These are phyloP conservation scores for Heterobasidion irregulare DNA, from an alignment of 1,284 basidiomycete genomes.

Conservation along the genomic window DNA sequence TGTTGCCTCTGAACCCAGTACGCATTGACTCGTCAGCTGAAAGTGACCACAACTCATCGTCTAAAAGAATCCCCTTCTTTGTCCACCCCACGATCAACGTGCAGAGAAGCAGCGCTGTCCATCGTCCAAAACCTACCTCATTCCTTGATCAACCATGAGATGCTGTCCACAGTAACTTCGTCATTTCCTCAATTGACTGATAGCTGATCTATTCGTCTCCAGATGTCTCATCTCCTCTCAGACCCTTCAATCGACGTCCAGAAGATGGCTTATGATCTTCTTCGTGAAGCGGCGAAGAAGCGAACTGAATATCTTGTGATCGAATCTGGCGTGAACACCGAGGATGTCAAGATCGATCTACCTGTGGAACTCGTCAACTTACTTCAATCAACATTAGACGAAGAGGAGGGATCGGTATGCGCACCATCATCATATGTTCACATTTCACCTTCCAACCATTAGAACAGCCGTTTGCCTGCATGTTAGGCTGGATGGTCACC, in stretches of 20 bases:
- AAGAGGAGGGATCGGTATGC: conserved; percentile 28
- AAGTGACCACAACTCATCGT: background rate
- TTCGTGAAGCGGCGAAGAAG: conserved; percentile 55
- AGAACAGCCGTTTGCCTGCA: conserved; percentile 48
- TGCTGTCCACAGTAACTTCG: conserved; percentile 48
- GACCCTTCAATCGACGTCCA: conserved; percentile 62
- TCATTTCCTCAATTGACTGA: background rate
- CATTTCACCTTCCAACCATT: background rate
- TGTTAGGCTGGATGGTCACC: conserved; percentile 87
- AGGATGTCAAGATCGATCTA: conserved; percentile 42
- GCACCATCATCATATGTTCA: background rate
- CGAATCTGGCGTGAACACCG: conserved; percentile 73
- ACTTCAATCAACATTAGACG: conserved; percentile 37
- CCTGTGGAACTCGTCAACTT: conserved; percentile 63
- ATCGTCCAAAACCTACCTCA: conserved; percentile 62
- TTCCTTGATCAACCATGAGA: conserved; percentile 54
- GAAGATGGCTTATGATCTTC: conserved; percentile 61
- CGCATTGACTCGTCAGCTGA: conserved; percentile 12
- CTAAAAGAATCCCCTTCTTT: conserved; percentile 24
- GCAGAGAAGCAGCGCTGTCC: conserved; percentile 58
- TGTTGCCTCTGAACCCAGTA: conserved; percentile 45
- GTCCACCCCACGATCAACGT: conserved; percentile 59
- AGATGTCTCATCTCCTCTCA: conserved; percentile 74
- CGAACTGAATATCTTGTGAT: conserved; percentile 77
- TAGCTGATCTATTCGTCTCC: background rate